These are phyloP conservation scores for Eucalyptus camaldulensis DNA, from an alignment of 345 rosid genomes.

Conservation along the genomic window DNA sequence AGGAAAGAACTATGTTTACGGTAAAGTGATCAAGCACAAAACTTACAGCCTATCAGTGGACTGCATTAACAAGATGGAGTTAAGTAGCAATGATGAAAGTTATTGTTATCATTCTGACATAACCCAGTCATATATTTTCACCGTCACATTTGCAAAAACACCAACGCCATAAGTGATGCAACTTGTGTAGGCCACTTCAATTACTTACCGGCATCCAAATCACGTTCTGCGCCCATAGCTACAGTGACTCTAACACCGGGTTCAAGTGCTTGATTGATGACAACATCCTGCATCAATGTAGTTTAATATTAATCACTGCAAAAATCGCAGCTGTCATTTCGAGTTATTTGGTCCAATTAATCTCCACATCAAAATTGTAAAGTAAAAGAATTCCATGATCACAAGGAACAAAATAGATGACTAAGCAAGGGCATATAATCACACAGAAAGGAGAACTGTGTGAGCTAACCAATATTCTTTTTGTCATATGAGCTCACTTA, in stretches of 20 bases:
- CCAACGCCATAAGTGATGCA: not conserved
- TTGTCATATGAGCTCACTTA: not conserved
- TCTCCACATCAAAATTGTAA: not conserved
- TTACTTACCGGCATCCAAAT: conserved; percentile 42
- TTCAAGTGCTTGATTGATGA: conserved; percentile 51
- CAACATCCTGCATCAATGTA: conserved; percentile 47
- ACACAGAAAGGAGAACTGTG: not conserved
- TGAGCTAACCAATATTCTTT: not conserved
- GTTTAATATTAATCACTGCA: not conserved
- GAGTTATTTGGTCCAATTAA: not conserved
- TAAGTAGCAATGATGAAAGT: not conserved
- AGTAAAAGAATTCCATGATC: too few species aligned
- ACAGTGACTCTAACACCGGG: conserved; percentile 85
- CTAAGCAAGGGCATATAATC: not conserved
- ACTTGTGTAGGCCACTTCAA: not conserved
- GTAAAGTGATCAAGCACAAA: not conserved
- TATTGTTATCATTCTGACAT: not conserved
- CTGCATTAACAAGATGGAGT: not conserved
- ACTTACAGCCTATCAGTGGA: not conserved
- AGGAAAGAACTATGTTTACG: not conserved
- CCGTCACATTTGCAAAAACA: not conserved
- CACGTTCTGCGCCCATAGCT: conserved; percentile 66
- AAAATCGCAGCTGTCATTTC: not conserved
- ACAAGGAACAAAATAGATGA: too few species aligned
- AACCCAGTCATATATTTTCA: not conserved